Base-by-base conservation (phyloP, 2,329 filamentous ascomycete genomes). In the Lachnellula cervina region DNA sequence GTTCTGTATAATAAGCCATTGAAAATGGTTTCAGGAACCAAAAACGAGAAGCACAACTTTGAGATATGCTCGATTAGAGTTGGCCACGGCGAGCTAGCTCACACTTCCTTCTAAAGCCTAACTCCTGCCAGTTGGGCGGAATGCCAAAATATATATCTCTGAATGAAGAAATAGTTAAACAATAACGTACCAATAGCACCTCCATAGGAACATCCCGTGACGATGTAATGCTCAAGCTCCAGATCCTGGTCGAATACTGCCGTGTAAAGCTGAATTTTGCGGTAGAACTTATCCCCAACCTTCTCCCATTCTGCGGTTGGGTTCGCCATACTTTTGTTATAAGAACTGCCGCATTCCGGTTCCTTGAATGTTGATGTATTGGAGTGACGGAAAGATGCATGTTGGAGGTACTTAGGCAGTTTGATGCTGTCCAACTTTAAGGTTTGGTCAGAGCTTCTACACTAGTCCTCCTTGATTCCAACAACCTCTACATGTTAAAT, bases 231-330 rank as follows among this genome's bases (percentile, higher is more conserved):
- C 77, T 97, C 92, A 64, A 99, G 82, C 75, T 99, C 92, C 60
- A 97, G 79, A 70, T 96, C 91, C 69, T 89, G 83, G 73, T 96
- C 91, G 72, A 97, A 99, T 62, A 97, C 83, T 63, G 86, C 88
- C 59, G 91, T 92, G 78, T 97, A 99, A 59, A 96, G 83, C 73
- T 93, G 89, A 55, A 89, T 86, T 77, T 96, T 97, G 72, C 93
- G 89, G 77, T 97, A 99, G 79, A 95, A 97, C 68, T 84, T 87
- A 73, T 95, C 89, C 70, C 90, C 94, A 63, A 97, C 84, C 73
- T 84, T 88, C 78, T 96, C 91, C 94, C 94, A 99, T 73, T 93
- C 90, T 67, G 90, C 88, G 50, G 68, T 71, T 16, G 68, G 68
- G 62, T 67, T 70, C 47, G 65, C 62, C 68, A 69, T 70, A 21